Conservation (phyloP, 2,329 filamentous ascomycete genomes). For the Nemania sp. region DNA sequence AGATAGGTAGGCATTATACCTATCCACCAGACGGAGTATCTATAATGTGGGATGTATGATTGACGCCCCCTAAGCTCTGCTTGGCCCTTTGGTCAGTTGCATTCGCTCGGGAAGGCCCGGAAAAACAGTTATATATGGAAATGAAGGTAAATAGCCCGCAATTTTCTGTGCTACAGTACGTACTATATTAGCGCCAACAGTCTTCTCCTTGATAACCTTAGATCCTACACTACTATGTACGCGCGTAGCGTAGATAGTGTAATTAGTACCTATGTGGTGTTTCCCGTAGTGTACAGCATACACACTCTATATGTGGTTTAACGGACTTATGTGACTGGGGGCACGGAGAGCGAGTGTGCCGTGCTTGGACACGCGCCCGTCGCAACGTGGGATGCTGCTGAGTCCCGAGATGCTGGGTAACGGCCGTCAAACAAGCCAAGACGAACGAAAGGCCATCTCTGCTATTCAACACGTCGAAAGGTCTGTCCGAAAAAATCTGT, state of each 20-base stretch:
- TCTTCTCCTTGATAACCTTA: constrained; percentile 18
- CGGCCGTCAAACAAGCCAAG: constrained; percentile 13
- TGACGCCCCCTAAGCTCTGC: constrained; percentile 2
- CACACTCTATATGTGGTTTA: neutral
- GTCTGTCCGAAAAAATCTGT: too few relatives aligned
- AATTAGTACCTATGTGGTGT: constrained; percentile 13
- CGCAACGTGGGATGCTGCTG: constrained; percentile 9
- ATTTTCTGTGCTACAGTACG: constrained; percentile 19
- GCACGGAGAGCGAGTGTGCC: constrained; percentile 29
- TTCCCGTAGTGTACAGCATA: constrained; percentile 8
- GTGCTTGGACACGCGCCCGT: constrained; percentile 2
- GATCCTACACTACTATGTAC: constrained; percentile 16
- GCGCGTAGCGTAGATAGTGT: neutral
- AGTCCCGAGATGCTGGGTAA: constrained; percentile 26
- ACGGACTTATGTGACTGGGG: constrained; percentile 5
- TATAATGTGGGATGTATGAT: constrained; percentile 11
- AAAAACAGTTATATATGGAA: constrained; percentile 6
- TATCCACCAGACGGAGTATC: constrained; percentile 2
- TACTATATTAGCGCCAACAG: constrained; percentile 31
- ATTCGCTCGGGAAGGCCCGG: neutral
- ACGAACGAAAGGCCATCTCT: constrained; percentile 5
- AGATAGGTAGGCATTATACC: neutral
- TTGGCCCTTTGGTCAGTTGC: neutral
- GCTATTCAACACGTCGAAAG: constrained; percentile 20
- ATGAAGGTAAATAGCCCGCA: constrained; percentile 10